A percentile compares a stretch with the other conserved stretches of the same genome.
Evolutionary conservation across 768 basidiomycete species (phyloP).

Genomic region (Astraeus odoratus): DNA sequence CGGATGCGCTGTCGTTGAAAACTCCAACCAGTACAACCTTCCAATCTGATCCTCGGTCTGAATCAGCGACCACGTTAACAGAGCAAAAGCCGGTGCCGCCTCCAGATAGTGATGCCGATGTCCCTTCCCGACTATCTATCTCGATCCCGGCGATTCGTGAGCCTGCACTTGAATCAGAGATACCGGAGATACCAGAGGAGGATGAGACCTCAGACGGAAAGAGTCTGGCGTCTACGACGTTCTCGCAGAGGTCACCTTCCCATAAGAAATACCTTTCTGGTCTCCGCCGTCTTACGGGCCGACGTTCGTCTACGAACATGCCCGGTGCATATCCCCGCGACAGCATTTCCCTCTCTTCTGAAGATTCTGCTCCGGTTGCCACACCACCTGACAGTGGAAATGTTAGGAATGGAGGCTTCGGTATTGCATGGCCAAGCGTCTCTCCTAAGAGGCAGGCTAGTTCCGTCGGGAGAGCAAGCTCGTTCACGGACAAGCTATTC

Average conservation of each 20-base stretch:
- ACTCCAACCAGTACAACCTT: constrained; percentile 24
- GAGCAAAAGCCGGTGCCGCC: constrained; percentile 12
- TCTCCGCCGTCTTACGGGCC: constrained; percentile 38
- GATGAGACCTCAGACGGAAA: constrained; percentile 22
- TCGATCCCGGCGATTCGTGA: constrained; percentile 27
- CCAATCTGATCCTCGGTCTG: constrained; percentile 13
- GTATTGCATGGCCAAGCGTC: constrained; percentile 41
- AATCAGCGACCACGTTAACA: constrained; percentile 17
- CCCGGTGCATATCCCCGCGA: constrained; percentile 42
- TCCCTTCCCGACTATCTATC: constrained; percentile 20
- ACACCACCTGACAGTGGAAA: constrained; percentile 48
- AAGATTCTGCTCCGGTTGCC: constrained; percentile 55
- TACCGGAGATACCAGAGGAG: constrained; percentile 11
- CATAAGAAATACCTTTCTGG: constrained; percentile 40
- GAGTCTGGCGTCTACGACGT: constrained; percentile 32
- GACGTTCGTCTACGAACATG: constrained; percentile 33
- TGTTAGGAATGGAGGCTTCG: constrained; percentile 21
- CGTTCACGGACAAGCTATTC: constrained; percentile 58
- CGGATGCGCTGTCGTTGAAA: constrained; percentile 7
- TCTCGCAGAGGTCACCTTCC: constrained; percentile 47
- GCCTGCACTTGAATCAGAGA: constrained; percentile 16
- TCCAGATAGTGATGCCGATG: constrained; percentile 13
- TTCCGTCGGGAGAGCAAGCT: constrained; percentile 42
- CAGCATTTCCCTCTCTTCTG: constrained; percentile 62
- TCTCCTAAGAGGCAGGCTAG: constrained; percentile 49